Base-by-base conservation (phyloP, 2,329 filamentous ascomycete species). In the Scorias spongiosa region DNA sequence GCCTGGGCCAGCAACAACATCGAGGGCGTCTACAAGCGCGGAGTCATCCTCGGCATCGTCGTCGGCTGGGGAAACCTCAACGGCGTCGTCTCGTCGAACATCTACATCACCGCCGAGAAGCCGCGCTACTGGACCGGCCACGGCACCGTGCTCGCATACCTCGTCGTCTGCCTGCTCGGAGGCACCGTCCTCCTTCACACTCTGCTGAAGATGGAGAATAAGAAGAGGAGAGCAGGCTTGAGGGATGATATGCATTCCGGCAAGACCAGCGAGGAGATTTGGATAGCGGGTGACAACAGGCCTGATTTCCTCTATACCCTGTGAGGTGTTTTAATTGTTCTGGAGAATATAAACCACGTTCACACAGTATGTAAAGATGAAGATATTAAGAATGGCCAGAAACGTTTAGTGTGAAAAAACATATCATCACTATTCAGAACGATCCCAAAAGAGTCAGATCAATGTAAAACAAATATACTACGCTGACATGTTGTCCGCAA, bases 1-100 rank as follows among this genome's bases (percentile, higher is more conserved):
- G 79, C 80, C 2, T 95, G 88, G 88, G 70, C 81, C 14, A 78
- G 80, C 40, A 95, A 95, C 66, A 95, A 94, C 49, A 74, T 80
- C 30, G 88, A 94, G 63, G 83, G 88, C 12, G 84, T 89, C 2
- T 93, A 93, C 65, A 94, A 94, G 68, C 77, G 88, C 29, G 88
- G 87, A 32, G 81, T 94, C 14, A 84, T 85, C 0, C 65, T 95
- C 1, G 88, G 88, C 0, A 79, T 94, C 50, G 82, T 94, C 42
- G 93, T 95, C 47, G 87, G 65, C 20, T 40, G 14, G 14, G 88
- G 88, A 29, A 94, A 95, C 57, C 67, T 95, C 39, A 93, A 93
- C 58, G 88, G 88, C 30, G 76, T 94, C 17, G 81, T 94, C n/a
- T 78, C 72, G 54, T 80, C 75, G 50, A 93, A 94, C 58, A 85